These are phyloP conservation scores for Saturnispora saitoi DNA, from an alignment of 805 yeast genomes.

Conservation along the genomic window DNA sequence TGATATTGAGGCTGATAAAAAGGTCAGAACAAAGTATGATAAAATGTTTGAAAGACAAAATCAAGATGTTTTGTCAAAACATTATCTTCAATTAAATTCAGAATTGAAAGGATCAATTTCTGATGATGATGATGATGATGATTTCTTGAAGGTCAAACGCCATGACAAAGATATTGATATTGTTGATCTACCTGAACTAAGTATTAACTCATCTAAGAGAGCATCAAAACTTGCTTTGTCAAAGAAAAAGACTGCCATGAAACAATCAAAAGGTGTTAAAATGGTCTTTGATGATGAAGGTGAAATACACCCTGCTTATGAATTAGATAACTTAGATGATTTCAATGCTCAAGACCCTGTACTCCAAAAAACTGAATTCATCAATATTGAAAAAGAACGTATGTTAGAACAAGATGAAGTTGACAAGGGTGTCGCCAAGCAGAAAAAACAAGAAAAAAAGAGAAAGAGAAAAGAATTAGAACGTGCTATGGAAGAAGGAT, in stretches of 20 bases:
- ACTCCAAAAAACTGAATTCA: constrained; percentile 48
- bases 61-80: constrained; percentile 85
- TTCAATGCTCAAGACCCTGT: constrained; percentile 65
- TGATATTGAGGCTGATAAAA: constrained; percentile 36
- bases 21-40: constrained; percentile 81
- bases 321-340: constrained; percentile 82
- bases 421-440: constrained; percentile 71
- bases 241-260: constrained; percentile 59
- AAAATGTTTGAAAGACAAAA: constrained; percentile 93
- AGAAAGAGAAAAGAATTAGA: constrained; percentile 78
- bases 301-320: constrained; percentile 81
- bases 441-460: constrained; percentile 80
- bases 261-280: constrained; percentile 56
- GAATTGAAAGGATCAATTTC: constrained; percentile 23
- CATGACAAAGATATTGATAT: constrained; percentile 62
- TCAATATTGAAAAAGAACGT: constrained; percentile 52
- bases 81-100: constrained; percentile 67
- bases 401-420: constrained; percentile 67
- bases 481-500: constrained; percentile 40
- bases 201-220: constrained; percentile 61
- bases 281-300: constrained; percentile 93
- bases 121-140: constrained; percentile 52
- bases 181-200: constrained; percentile 53
- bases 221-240: constrained; percentile 79
- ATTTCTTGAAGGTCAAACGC: constrained; percentile 75